Evolutionary conservation across 148 eudicot genomes (phyloP).

Genomic region (Beta vulgaris): DNA sequence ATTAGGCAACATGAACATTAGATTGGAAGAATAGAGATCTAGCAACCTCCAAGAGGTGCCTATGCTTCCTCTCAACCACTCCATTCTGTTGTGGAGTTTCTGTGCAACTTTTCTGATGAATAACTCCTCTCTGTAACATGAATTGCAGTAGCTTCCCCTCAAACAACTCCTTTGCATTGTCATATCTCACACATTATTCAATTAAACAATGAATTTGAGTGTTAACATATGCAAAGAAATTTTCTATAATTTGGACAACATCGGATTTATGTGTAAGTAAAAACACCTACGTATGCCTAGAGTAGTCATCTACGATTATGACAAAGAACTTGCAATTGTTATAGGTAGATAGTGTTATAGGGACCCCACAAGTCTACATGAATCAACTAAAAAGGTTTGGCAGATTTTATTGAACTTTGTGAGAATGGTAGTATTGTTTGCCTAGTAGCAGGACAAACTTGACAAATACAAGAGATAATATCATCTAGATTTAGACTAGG

Average conservation of each 20-base stretch:
- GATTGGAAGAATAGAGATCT: constrained; percentile 10
- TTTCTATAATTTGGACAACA: background rate
- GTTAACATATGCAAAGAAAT: background rate
- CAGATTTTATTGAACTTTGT: background rate
- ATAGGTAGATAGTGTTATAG: background rate
- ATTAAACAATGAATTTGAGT: background rate
- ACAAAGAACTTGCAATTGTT: constrained; percentile 11
- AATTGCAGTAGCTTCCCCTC: background rate
- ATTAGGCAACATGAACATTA: background rate
- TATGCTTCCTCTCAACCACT: too few relatives aligned
- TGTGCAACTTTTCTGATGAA: too few relatives aligned
- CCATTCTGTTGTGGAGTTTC: too few relatives aligned
- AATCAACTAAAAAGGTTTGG: background rate
- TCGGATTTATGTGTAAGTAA: constrained; percentile 3
- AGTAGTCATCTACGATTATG: constrained; percentile 20
- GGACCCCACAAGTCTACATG: constrained; percentile 27
- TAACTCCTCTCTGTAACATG: background rate
- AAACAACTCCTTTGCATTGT: constrained; percentile 16
- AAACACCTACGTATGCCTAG: constrained; percentile 15
- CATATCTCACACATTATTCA: constrained; percentile 11
- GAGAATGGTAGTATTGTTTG: background rate
- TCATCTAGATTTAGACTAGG: background rate
- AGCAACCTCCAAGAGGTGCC: too few relatives aligned
- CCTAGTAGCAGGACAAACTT: background rate
- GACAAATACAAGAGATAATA: background rate